Evolutionary conservation across 345 rosid species (phyloP).

Genomic region (Dipteronia dyeriana): DNA sequence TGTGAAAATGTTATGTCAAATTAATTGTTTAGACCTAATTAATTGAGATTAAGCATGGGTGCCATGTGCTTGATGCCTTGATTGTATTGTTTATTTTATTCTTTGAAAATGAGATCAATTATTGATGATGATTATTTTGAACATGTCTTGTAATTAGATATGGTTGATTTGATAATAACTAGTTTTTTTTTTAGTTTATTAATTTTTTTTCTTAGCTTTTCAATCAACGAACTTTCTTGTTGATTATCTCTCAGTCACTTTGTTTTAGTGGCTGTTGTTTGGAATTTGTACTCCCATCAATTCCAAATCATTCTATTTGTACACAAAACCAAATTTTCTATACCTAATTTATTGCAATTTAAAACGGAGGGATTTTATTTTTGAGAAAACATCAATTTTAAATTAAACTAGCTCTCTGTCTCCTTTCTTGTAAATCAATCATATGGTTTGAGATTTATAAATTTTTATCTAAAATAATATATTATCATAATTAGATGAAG

Average conservation of each 20-base stretch:
- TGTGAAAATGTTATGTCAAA: not conserved
- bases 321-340: not conserved
- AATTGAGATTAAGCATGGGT: not conserved
- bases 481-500: no score
- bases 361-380: no score
- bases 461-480: no score
- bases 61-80: conserved; percentile 3
- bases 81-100: not conserved
- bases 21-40: not conserved
- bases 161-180: not conserved
- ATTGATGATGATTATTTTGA: conserved; percentile 15
- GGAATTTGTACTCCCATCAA: conserved; percentile 16
- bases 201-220: conserved; percentile 11
- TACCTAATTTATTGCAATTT: not conserved
- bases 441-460: not conserved
- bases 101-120: conserved; percentile 16
- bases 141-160: not conserved
- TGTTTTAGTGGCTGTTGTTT: not conserved
- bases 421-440: no score
- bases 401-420: no score
- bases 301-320: conserved; percentile 1
- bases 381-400: no score
- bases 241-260: conserved; percentile 16
- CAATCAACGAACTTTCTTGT: conserved; percentile 17
- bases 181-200: no score